phyloP scores from a whole-genome alignment of 768 basidiomycete species.

The Collybia nuda region DNA sequence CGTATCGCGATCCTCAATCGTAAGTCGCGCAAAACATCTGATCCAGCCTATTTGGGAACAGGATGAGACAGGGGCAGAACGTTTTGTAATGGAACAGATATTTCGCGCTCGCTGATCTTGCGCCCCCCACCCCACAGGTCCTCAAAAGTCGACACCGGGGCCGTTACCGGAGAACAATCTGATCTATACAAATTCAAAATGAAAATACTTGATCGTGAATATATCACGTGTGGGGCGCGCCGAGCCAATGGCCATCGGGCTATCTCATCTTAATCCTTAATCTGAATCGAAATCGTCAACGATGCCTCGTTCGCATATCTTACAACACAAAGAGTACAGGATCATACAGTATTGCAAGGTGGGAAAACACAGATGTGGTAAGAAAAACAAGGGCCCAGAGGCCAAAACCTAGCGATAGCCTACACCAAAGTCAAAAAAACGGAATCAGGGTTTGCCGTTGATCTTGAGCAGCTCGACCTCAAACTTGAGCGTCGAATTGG shows the following conservation, averaged over 20 bases:
- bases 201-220: neutral
- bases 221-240: conserved; percentile 3
- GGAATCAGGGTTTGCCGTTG: conserved; percentile 28
- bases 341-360: conserved; percentile 27
- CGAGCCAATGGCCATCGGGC: conserved; percentile 6
- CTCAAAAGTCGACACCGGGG: no score
- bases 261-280: conserved; percentile 4
- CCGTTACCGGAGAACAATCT: no score
- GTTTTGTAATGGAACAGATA: no score
- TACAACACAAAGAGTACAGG: conserved; percentile 18
- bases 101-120: no score
- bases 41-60: no score
- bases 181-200: neutral
- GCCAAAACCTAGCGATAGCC: conserved; percentile 10
- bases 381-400: conserved; percentile 13
- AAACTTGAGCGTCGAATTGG: conserved; percentile 73
- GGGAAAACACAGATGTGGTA: conserved; percentile 23
- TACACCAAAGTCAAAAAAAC: conserved; percentile 8
- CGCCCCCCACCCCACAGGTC: no score
- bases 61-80: no score
- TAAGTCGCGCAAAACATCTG: no score
- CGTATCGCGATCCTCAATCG: no score
- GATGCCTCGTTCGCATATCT: conserved; percentile 2
- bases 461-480: conserved; percentile 84
- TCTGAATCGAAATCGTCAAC: conserved; percentile 4